Conservation (phyloP, 306 rosid species). For the Vicia villosa region DNA sequence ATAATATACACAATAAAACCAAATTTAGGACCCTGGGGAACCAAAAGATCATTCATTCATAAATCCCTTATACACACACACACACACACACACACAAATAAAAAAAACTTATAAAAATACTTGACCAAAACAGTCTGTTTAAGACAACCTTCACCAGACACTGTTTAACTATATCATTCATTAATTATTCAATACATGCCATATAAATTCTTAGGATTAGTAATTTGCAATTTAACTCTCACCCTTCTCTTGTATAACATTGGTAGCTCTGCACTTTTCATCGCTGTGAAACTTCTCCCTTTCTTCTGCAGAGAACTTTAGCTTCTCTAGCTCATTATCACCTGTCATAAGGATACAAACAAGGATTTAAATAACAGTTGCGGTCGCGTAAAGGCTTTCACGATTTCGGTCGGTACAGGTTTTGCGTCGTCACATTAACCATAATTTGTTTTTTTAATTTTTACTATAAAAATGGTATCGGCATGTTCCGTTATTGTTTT, state of each 20-base stretch:
- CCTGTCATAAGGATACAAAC: slow-evolving; percentile 51
- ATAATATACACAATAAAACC: slow-evolving; percentile 2
- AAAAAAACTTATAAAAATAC: not conserved
- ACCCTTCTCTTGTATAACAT: slow-evolving; percentile 75
- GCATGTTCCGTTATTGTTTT: too few relatives aligned
- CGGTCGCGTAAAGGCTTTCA: too few relatives aligned
- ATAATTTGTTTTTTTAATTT: too few relatives aligned
- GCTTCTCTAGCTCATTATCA: slow-evolving; percentile 63
- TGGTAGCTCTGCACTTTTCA: slow-evolving; percentile 55
- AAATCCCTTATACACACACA: not conserved
- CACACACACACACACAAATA: not conserved
- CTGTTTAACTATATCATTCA: not conserved
- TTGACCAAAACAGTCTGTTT: not conserved
- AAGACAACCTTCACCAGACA: slow-evolving; percentile 11
- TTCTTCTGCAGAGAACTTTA: slow-evolving; percentile 59
- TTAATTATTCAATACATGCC: slow-evolving; percentile 4
- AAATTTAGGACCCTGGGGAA: not conserved
- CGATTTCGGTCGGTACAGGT: too few relatives aligned
- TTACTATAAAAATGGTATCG: too few relatives aligned
- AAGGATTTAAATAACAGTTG: too few relatives aligned
- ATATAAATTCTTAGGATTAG: slow-evolving; percentile 22
- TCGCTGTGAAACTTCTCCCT: slow-evolving; percentile 54
- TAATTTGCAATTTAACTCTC: slow-evolving; percentile 22
- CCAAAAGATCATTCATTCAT: not conserved
- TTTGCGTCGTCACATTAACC: too few relatives aligned